phyloP scores from a whole-genome alignment of 108 stramenopile species.

The Conticribra guillardii region DNA sequence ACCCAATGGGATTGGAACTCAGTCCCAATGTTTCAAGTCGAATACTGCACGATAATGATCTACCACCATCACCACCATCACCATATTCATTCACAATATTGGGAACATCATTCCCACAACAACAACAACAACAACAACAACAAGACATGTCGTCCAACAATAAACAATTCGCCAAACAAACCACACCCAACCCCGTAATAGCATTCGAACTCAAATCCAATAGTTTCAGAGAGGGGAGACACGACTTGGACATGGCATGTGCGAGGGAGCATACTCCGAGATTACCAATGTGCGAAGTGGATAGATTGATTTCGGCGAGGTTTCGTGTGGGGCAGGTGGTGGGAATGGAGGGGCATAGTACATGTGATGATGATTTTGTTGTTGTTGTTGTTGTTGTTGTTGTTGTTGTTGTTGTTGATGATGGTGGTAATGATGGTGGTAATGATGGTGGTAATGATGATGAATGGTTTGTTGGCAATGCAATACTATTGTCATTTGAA shows the following conservation, averaged over 20 bases:
- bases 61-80: neutral
- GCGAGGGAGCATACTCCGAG: conserved; percentile 2
- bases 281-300: neutral
- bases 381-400: neutral
- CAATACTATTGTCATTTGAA: too few relatives aligned
- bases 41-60: neutral
- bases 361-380: neutral
- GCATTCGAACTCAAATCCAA: conserved; percentile 9
- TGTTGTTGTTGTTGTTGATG: neutral
- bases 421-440: neutral
- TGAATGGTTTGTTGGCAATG: too few relatives aligned
- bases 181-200: conserved; percentile 6
- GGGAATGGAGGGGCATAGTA: too few relatives aligned
- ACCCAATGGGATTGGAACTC: conserved; percentile 4
- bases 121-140: too few relatives aligned
- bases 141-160: neutral
- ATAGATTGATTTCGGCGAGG: neutral
- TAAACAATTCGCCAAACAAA: conserved; percentile 4
- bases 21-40: neutral
- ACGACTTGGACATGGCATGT: conserved; percentile 5
- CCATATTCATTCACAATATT: too few relatives aligned
- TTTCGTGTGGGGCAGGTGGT: conserved; percentile 1
- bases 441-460: neutral
- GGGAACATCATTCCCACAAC: too few relatives aligned
- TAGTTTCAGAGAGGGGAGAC: neutral